Evolutionary conservation across 179 eudicot genomes (phyloP), one percentile per base, ranked within the genome.

Genomic region (Pouteria campechiana): DNA sequence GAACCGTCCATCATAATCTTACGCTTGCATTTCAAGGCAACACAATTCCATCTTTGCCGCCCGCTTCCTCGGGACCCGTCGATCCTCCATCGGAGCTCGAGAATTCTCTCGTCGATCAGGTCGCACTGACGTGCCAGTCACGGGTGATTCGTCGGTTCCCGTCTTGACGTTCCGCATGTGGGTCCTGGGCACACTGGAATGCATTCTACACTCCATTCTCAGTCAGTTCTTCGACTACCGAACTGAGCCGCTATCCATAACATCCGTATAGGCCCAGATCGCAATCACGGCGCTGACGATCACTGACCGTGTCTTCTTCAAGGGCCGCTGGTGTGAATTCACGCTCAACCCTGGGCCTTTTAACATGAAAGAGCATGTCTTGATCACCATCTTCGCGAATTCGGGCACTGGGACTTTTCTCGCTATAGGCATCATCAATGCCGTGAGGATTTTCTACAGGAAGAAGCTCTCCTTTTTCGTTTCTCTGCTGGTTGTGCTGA

Each of bases 211-310:
- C 5, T 90, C 95, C 0, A 79, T 90, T 45, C 72, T 90, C 7
- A 90, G 86, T 79, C 96, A 90, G 62, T 90, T 90, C 58, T 90
- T 90, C 66, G 86, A 96, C 95, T 80, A 86, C 67, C 39, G 98
- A 4, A 79, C 81, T 0, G 96, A 90, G 64, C 96, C 98, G 0
- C 59, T 90, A 0, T 33, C 88, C 0, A 79, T 90, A 50, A 86
- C 96, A 1, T 90, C 98, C 8, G 79, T 90, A 31, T 86, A 95
- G 0, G 98, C 96, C 3, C 98, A 90, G 69, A 76, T 86, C 17
- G 98, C 90, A 38, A 63, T 76, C 47, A 86, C 86, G 94, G 98
- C 98, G 0, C 65, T 85, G 0, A 69, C 40, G 50, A 66, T 86
- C 3, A 83, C 88, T 0, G 38, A 42, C 16, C 68, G 92, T 5